Evolutionary conservation across 768 basidiomycete species (phyloP).

Genomic region (Lenzites betulinus): DNA sequence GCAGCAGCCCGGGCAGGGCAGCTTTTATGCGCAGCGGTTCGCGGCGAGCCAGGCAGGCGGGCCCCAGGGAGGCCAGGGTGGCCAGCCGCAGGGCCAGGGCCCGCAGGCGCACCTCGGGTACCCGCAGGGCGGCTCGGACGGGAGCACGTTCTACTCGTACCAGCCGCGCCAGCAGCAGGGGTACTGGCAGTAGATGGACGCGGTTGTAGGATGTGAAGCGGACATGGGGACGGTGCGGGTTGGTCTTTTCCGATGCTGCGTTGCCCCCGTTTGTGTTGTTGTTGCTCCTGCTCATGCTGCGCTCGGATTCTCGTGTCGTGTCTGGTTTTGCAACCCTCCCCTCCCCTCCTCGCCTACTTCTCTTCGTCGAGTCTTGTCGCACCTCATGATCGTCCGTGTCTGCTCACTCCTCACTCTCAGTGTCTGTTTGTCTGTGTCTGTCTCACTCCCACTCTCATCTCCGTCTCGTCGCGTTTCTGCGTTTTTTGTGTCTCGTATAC

Average conservation of each 20-base stretch:
- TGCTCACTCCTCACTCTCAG: too few species aligned
- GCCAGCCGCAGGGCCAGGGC: constrained; percentile 40
- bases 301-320: too few species aligned
- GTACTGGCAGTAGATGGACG: constrained; percentile 44
- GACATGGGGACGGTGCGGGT: background rate
- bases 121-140: constrained; percentile 65
- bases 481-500: constrained; percentile 19
- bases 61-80: constrained; percentile 52
- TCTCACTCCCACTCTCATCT: constrained; percentile 1
- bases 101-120: constrained; percentile 63
- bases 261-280: too few species aligned
- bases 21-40: constrained; percentile 49
- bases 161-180: constrained; percentile 71
- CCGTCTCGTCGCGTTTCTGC: constrained; percentile 22
- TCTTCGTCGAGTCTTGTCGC: too few species aligned
- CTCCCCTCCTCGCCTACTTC: too few species aligned
- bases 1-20: constrained; percentile 46
- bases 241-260: background rate
- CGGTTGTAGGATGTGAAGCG: background rate
- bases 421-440: too few species aligned
- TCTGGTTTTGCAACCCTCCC: too few species aligned
- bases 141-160: constrained; percentile 66
- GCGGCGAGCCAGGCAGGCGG: constrained; percentile 40
- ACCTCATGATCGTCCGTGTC: too few species aligned
- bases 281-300: too few species aligned